A percentile compares a stretch with the other conserved stretches of the same genome.
Conservation (phyloP, 148 eudicot genomes). For the Persicaria maculosa region DNA sequence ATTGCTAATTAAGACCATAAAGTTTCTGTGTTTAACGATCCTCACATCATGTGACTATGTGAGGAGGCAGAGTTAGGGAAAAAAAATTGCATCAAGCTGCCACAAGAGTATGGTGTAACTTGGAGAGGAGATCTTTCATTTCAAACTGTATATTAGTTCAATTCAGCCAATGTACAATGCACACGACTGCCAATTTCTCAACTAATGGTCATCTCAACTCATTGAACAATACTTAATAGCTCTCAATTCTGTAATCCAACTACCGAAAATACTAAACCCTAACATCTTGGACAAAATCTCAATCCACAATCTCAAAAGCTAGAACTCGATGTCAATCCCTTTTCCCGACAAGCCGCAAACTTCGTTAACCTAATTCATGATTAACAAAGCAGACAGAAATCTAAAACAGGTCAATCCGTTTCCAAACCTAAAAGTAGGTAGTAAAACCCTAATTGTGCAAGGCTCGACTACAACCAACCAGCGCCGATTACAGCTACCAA, state of each 20-base stretch:
- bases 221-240: background rate
- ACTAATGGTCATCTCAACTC: background rate
- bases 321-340: no score
- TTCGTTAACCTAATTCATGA: background rate
- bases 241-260: background rate
- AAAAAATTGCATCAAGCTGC: background rate
- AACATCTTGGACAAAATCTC: no score
- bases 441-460: background rate
- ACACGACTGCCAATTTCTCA: background rate
- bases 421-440: background rate
- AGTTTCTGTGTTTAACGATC: background rate
- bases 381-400: background rate
- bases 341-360: no score
- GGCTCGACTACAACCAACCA: background rate
- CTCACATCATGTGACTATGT: background rate
- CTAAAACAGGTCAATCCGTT: background rate
- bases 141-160: background rate
- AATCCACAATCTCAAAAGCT: no score
- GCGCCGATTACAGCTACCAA: conserved; percentile 2
- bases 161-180: background rate
- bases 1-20: background rate
- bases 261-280: no score
- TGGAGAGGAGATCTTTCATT: background rate
- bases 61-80: background rate
- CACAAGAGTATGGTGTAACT: background rate